Conservation (phyloP, 2,329 filamentous ascomycete genomes). For the Xylaria sp. region DNA sequence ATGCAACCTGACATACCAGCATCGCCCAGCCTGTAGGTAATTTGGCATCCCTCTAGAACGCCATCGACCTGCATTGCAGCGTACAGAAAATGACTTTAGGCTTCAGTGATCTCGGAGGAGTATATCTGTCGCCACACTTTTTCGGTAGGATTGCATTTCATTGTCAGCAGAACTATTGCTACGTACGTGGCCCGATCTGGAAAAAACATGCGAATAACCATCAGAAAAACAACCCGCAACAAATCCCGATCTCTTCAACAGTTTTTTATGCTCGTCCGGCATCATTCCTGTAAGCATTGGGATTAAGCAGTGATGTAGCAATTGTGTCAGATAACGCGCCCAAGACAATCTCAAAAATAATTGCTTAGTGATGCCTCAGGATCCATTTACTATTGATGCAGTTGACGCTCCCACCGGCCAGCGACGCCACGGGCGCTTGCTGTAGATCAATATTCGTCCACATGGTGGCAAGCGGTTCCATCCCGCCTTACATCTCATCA, state of each 20-base stretch:
- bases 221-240: neutral
- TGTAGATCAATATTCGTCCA: neutral
- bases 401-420: neutral
- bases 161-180: slow-evolving; percentile 19
- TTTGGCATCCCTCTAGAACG: slow-evolving; percentile 15
- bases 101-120: slow-evolving; percentile 18
- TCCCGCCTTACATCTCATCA: slow-evolving; percentile 31
- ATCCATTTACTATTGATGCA: neutral
- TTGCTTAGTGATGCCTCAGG: neutral
- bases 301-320: neutral
- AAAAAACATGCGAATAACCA: slow-evolving; percentile 6
- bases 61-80: slow-evolving; percentile 26
- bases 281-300: slow-evolving; percentile 1
- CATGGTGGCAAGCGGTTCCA: neutral
- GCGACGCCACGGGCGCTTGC: neutral
- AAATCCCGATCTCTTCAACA: neutral
- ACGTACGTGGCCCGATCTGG: slow-evolving; percentile 16
- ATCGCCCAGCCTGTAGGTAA: slow-evolving; percentile 24
- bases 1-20: slow-evolving; percentile 25
- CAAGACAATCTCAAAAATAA: neutral
- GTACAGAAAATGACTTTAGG: slow-evolving; percentile 14
- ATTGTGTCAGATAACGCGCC: neutral
- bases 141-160: slow-evolving; percentile 16
- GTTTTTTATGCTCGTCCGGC: neutral
- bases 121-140: slow-evolving; percentile 21